These are phyloP conservation scores for Coniosporium apollinis DNA, from an alignment of 495 filamentous ascomycete genomes.

Conservation along the genomic window DNA sequence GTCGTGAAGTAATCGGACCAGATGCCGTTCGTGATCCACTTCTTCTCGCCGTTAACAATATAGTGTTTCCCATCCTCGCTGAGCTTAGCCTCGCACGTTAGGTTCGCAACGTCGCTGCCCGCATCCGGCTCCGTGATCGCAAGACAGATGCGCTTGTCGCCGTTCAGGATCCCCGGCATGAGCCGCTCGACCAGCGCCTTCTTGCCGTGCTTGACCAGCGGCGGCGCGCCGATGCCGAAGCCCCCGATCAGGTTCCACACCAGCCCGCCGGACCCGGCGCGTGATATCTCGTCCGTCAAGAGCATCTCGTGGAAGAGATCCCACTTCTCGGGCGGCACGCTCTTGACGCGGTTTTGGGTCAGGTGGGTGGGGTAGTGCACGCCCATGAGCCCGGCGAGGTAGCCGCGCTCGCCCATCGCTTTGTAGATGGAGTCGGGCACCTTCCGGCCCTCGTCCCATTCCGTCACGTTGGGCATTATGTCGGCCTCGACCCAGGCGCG, in stretches of 20 bases:
- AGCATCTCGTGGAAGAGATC: conserved; percentile 96
- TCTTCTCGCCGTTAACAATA: conserved; percentile 99
- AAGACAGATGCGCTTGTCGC: conserved; percentile 90
- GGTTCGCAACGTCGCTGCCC: conserved; percentile 78
- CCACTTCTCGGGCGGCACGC: conserved; percentile 78
- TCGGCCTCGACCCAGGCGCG: conserved; percentile 81
- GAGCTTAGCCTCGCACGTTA: conserved; percentile 89
- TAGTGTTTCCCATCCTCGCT: conserved; percentile 92
- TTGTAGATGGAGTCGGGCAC: conserved; percentile 83
- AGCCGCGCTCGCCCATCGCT: conserved; percentile 83
- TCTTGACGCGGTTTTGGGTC: conserved; percentile 50
- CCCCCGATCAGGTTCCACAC: conserved; percentile 98
- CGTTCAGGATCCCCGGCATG: conserved; percentile 66
- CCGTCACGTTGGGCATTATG: conserved; percentile 79
- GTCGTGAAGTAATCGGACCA: conserved; percentile 96
- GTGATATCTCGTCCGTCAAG: conserved; percentile 82
- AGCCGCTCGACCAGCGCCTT: conserved; percentile 73
- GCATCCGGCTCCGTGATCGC: conserved; percentile 75
- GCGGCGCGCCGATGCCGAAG: conserved; percentile 85
- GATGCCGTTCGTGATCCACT: conserved; percentile 98
- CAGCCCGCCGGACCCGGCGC: conserved; percentile 74
- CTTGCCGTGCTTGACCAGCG: conserved; percentile 82
- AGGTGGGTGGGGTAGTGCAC: conserved; percentile 61
- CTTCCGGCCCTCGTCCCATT: conserved; percentile 91
- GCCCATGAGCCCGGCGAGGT: conserved; percentile 78